Base-by-base conservation (phyloP, 495 filamentous ascomycete species). In the Aspergillus homomorphus region DNA sequence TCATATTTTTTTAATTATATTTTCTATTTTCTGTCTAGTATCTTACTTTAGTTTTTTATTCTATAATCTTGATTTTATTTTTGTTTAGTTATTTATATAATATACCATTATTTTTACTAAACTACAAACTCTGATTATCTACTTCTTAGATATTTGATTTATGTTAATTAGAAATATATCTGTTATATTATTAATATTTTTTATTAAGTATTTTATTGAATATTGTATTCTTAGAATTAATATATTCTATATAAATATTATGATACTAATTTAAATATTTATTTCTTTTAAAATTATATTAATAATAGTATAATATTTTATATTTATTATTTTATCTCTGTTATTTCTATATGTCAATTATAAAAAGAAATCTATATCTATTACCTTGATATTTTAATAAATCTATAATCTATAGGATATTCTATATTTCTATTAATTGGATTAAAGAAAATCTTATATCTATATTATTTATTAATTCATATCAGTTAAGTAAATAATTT, bases 171-270 rank as follows among this genome's bases (percentile, higher is more conserved):
- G 42, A 53, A 19, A 53, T n/a, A n/a, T n/a, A n/a, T n/a, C n/a
- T n/a, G n/a, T n/a, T n/a, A 53, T 53, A 53, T 20, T 53, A 53
- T 51, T 20, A 38, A 19, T 53, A 53, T 41, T 53, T 41, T 20
- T 41, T 18, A 41, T 53, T 53, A 10, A 53, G 10, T 38, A 12
- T 41, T 19, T 41, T 33, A 33, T 41, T 26, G 6, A 53, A n/a
- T 53, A 53, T 51, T 30, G 33, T 28, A 51, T n/a, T n/a, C n/a
- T n/a, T n/a, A n/a, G n/a, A 51, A 28, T n/a, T 51, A 26, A 51
- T 15, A 51, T 51, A 51, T 51, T 53, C 42, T 53, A 53, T 41
- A 53, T 53, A 38, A 5, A 53, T 53, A 4, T n/a, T 12, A 41
- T 33, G n/a, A n/a, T n/a, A n/a, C n/a, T n/a, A n/a, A n/a, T n/a